phyloP scores from a whole-genome alignment of 306 rosid genomes.

The Quercus glauca region DNA sequence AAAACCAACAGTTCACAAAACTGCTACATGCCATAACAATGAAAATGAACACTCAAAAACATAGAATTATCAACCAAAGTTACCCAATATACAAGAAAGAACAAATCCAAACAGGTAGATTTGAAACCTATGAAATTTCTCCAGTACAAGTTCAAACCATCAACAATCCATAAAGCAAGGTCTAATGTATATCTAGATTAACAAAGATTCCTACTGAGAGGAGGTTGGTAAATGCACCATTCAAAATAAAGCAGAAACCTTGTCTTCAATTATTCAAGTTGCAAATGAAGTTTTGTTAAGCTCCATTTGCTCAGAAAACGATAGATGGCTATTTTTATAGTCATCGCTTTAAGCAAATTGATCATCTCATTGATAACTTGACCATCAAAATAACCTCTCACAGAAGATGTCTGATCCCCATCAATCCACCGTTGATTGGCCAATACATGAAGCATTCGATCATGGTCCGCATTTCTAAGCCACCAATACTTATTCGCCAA shows the following conservation, averaged over 20 bases:
- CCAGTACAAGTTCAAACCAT: neutral
- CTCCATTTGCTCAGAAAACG: neutral
- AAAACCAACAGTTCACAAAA: neutral
- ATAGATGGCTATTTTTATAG: neutral
- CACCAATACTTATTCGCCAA: neutral
- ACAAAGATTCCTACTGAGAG: neutral
- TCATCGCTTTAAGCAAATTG: neutral
- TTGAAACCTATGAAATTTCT: neutral
- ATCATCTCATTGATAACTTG: neutral
- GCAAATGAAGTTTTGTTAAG: neutral
- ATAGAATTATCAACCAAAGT: neutral
- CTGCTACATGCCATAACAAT: neutral
- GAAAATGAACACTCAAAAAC: slow-evolving; percentile 2
- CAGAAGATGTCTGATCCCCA: neutral
- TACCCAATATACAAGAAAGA: neutral
- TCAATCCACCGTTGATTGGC: neutral
- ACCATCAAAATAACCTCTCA: neutral
- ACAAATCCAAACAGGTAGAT: neutral
- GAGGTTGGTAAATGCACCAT: neutral
- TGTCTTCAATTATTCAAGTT: neutral
- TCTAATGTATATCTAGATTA: neutral
- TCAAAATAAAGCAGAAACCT: neutral
- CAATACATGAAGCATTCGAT: neutral
- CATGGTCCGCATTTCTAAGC: neutral
- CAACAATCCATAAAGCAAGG: neutral